phyloP scores from a whole-genome alignment of 192 early-diverging fungal genomes.

The Podila horticola region DNA sequence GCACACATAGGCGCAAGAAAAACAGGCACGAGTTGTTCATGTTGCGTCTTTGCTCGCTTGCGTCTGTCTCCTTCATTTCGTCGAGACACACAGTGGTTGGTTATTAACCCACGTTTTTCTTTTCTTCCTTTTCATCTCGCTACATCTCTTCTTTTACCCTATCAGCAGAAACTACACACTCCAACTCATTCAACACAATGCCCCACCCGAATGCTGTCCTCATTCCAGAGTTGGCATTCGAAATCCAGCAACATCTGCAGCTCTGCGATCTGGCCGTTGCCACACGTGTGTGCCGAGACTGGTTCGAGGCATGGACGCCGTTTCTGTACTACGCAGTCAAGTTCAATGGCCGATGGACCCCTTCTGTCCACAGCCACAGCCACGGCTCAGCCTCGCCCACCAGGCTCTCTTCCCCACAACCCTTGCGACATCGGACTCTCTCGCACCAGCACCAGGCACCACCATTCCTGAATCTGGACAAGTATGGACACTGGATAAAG shows the following conservation, averaged over 20 bases:
- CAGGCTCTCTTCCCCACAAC: not conserved
- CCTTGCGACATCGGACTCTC: not conserved
- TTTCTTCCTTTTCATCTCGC: constrained; percentile 8
- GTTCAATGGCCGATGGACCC: constrained; percentile 9
- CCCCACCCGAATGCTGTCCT: constrained; percentile 21
- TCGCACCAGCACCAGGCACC: not conserved
- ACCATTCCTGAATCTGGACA: constrained; percentile 10
- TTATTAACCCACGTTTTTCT: not conserved
- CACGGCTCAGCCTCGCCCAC: not conserved
- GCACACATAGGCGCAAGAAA: not conserved
- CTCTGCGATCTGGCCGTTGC: constrained; percentile 32
- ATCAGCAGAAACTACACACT: not conserved
- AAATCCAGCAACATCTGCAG: constrained; percentile 30
- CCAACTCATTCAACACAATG: not conserved
- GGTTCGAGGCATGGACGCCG: constrained; percentile 40
- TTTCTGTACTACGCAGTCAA: constrained; percentile 37
- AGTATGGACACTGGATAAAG: constrained; percentile 44
- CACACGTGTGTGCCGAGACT: constrained; percentile 26
- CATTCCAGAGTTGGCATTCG: constrained; percentile 41
- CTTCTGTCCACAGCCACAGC: not conserved
- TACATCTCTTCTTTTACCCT: not conserved
- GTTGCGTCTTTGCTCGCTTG: not conserved
- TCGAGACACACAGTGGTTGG: no score
- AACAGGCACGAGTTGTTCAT: not conserved
- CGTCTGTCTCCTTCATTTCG: not conserved